A percentile compares a stretch with the other conserved stretches of the same genome.
Evolutionary conservation across 345 rosid species (phyloP).

Genomic region (Clarkia xantiana): DNA sequence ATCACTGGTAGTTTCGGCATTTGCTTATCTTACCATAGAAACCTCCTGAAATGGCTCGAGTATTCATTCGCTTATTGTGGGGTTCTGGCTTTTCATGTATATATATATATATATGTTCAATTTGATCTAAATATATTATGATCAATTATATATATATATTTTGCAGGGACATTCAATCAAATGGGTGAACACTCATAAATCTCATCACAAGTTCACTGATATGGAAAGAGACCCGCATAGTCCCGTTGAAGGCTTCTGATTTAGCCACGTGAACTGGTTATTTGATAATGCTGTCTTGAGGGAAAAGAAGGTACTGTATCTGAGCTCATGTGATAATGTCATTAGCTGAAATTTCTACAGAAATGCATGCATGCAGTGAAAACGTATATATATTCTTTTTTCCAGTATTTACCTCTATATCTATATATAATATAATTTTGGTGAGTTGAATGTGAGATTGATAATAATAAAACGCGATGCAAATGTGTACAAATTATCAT

Average conservation of each 20-base stretch:
- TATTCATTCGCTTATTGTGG: slow-evolving; percentile 77
- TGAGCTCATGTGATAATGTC: too few species aligned
- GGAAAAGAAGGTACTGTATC: slow-evolving; percentile 81
- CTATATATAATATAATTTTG: too few species aligned
- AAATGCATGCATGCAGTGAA: too few species aligned
- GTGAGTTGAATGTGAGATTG: too few species aligned
- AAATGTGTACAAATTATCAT: too few species aligned
- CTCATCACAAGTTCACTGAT: slow-evolving; percentile 79
- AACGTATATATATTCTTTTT: too few species aligned
- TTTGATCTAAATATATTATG: too few species aligned
- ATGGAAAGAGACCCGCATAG: slow-evolving; percentile 89
- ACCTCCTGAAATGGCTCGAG: slow-evolving; percentile 78
- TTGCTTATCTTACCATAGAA: slow-evolving; percentile 55
- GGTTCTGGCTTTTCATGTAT: slow-evolving; percentile 67
- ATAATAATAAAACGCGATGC: too few species aligned
- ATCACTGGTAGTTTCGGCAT: slow-evolving; percentile 62
- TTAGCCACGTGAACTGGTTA: slow-evolving; percentile 76
- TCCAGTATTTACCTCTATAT: too few species aligned
- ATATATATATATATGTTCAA: too few species aligned
- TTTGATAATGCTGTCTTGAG: slow-evolving; percentile 40
- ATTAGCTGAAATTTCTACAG: too few species aligned
- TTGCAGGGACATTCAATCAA: slow-evolving; percentile 61
- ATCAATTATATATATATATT: too few species aligned
- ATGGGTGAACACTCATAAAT: slow-evolving; percentile 93
- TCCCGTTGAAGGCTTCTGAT: slow-evolving; percentile 88